Evolutionary conservation across 2,329 filamentous ascomycete species (phyloP).

Genomic region (Xylaria hypoxylon): DNA sequence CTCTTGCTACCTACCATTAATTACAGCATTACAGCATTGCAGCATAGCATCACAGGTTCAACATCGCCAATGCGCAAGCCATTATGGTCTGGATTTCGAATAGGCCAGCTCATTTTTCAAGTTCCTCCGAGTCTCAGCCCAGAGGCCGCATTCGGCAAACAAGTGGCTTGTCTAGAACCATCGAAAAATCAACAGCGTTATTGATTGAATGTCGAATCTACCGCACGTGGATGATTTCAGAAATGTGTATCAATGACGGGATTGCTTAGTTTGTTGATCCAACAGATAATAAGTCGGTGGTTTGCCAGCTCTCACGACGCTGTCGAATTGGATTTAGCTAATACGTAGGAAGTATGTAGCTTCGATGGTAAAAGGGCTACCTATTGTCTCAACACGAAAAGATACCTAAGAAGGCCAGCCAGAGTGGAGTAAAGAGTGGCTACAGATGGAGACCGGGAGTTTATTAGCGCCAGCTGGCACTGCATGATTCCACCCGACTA

Average conservation of each 20-base stretch:
- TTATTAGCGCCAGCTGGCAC: slow-evolving; percentile 30
- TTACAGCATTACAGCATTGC: not conserved
- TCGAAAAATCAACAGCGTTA: not conserved
- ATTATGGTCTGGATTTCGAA: not conserved
- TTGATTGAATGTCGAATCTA: not conserved
- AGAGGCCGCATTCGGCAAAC: not conserved
- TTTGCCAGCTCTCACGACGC: too few relatives aligned
- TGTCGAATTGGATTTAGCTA: too few relatives aligned
- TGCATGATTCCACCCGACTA: slow-evolving; percentile 11
- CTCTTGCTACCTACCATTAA: slow-evolving; percentile 16
- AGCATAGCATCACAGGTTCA: not conserved
- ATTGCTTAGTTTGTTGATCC: not conserved
- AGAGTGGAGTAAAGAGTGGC: too few relatives aligned
- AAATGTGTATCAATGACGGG: not conserved
- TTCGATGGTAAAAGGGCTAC: too few relatives aligned
- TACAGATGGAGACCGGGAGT: too few relatives aligned
- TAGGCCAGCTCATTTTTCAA: slow-evolving; percentile 13
- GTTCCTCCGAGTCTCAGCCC: not conserved
- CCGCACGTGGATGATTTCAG: not conserved
- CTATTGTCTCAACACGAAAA: too few relatives aligned
- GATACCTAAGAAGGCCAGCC: too few relatives aligned
- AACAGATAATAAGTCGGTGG: too few relatives aligned
- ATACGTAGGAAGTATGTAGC: too few relatives aligned
- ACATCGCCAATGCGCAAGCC: slow-evolving; percentile 1
- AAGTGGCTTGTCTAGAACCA: not conserved